These are phyloP conservation scores for Cercospora sp. DNA, from an alignment of 2,329 filamentous ascomycete genomes.

Conservation along the genomic window DNA sequence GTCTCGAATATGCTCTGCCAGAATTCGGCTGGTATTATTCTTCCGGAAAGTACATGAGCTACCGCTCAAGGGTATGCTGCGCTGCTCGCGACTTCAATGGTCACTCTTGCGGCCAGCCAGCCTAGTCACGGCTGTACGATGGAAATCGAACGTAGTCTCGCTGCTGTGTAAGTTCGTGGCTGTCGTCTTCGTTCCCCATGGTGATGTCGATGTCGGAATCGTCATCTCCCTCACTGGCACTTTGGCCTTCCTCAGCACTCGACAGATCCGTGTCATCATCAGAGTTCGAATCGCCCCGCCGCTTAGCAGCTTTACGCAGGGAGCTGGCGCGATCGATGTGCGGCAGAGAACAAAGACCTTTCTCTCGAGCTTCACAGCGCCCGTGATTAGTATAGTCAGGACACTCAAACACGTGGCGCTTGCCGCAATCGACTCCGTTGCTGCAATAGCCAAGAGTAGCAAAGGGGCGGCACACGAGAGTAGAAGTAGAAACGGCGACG, in stretches of 20 bases:
- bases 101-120: background rate
- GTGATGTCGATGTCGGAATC: conserved; percentile 57
- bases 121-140: background rate
- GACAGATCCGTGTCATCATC: conserved; percentile 60
- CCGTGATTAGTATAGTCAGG: conserved; percentile 93
- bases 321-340: conserved; percentile 88
- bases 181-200: conserved; percentile 39
- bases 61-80: background rate
- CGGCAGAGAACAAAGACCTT: conserved; percentile 70
- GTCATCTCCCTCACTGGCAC: conserved; percentile 38
- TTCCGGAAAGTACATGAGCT: background rate
- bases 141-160: conserved; percentile 54
- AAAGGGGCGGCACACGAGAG: conserved; percentile 81
- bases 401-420: conserved; percentile 84
- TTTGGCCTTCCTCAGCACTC: conserved; percentile 70
- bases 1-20: conserved; percentile 1
- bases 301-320: conserved; percentile 60
- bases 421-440: conserved; percentile 71
- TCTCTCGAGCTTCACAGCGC: conserved; percentile 67
- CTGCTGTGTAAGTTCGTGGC: conserved; percentile 53
- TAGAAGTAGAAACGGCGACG: conserved; percentile 71
- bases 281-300: conserved; percentile 41
- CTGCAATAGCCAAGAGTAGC: conserved; percentile 86
- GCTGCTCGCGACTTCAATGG: background rate
- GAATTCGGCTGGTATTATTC: background rate